These are phyloP conservation scores for Pichia sp. DNA, from an alignment of 1,139 yeast species.

Conservation along the genomic window DNA sequence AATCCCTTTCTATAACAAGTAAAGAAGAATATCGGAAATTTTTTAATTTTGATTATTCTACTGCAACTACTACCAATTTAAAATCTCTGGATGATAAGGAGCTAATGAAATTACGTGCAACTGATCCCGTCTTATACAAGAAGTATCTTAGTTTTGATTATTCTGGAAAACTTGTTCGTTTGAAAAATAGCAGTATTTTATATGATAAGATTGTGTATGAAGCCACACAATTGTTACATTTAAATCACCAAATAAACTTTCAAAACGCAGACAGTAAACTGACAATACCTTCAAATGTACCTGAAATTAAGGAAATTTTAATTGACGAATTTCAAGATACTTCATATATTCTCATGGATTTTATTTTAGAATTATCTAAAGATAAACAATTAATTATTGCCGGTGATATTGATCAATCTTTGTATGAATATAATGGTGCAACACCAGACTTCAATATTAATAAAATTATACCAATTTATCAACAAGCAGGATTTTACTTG, in stretches of 20 bases:
- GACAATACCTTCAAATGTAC: slow-evolving; percentile 3
- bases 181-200: slow-evolving; percentile 11
- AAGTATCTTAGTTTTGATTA: slow-evolving; percentile 4
- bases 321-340: slow-evolving; percentile 79
- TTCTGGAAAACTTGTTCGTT: not conserved
- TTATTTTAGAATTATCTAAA: slow-evolving; percentile 37
- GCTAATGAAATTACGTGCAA: not conserved
- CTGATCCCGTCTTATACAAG: slow-evolving; percentile 1
- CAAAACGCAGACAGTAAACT: slow-evolving; percentile 1
- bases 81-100: not conserved
- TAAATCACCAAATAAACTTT: not conserved
- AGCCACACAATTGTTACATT: slow-evolving; percentile 6
- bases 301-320: slow-evolving; percentile 31
- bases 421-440: slow-evolving; percentile 61
- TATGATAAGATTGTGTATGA: slow-evolving; percentile 18
- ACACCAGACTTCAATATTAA: slow-evolving; percentile 19
- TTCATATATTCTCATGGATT: slow-evolving; percentile 43
- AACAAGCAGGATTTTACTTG: slow-evolving; percentile 18
- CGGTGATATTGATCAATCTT: slow-evolving; percentile 71
- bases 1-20: not conserved
- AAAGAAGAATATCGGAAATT: no score
- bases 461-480: slow-evolving; percentile 4
- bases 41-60: no score
- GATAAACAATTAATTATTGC: slow-evolving; percentile 55
- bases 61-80: no score